These are phyloP conservation scores for Malus domestica DNA, from an alignment of 306 rosid species.

Conservation along the genomic window DNA sequence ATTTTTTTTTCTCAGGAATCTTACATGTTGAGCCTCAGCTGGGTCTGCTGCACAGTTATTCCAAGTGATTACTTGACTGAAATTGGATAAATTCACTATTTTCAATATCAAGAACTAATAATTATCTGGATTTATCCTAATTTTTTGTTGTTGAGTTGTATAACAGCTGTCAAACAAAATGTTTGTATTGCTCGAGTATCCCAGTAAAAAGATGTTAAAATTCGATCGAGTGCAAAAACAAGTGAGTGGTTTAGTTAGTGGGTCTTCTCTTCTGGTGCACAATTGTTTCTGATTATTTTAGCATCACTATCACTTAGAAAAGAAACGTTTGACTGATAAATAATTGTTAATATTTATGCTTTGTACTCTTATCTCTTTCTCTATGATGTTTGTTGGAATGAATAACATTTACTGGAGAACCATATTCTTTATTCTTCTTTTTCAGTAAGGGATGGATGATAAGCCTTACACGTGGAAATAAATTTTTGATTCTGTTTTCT, in stretches of 20 bases:
- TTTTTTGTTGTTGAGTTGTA: too few species aligned
- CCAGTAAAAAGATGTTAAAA: not conserved
- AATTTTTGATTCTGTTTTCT: not conserved
- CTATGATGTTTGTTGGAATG: not conserved
- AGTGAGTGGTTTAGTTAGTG: not conserved
- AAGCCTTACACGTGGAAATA: not conserved
- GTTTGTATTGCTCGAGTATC: not conserved
- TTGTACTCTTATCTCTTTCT: not conserved
- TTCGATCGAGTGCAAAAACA: not conserved
- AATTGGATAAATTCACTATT: not conserved
- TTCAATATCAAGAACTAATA: not conserved
- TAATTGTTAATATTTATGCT: not conserved
- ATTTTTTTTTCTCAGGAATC: not conserved
- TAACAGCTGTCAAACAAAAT: not conserved
- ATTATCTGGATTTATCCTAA: too few species aligned
- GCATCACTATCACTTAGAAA: not conserved
- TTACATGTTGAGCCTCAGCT: not conserved
- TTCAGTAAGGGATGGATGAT: conserved; percentile 18
- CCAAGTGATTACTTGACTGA: not conserved
- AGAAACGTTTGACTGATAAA: not conserved
- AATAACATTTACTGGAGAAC: conserved; percentile 10
- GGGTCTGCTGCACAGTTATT: not conserved
- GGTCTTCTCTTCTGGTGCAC: not conserved
- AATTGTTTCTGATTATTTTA: conserved; percentile 1
- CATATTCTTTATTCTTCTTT: conserved; percentile 29